Evolutionary conservation across 805 yeast genomes (phyloP).

Genomic region (Yarrowia alimentaria): DNA sequence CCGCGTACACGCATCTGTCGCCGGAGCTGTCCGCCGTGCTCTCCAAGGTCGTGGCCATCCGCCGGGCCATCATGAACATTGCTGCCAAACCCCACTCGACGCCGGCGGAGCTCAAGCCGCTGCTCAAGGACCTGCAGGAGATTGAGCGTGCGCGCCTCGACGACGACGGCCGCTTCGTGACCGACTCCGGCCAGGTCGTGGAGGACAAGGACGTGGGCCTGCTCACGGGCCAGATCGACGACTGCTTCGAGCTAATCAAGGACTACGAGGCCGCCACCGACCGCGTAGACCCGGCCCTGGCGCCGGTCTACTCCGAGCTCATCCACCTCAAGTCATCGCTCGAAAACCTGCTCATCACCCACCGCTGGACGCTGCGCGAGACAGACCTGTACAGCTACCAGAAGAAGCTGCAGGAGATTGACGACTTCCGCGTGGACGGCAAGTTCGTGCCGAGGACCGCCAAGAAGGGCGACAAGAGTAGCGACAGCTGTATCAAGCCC

Average conservation of each 20-base stretch:
- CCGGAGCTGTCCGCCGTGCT: conserved; percentile 52
- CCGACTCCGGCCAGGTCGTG: conserved; percentile 34
- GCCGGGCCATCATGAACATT: conserved; percentile 58
- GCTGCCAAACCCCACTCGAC: conserved; percentile 43
- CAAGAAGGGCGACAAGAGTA: no score
- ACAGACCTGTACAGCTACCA: conserved; percentile 89
- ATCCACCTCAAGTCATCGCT: conserved; percentile 66
- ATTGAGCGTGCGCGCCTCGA: conserved; percentile 54
- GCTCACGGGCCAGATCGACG: conserved; percentile 50
- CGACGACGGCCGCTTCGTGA: conserved; percentile 48
- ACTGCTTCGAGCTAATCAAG: conserved; percentile 69
- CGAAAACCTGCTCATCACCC: conserved; percentile 81
- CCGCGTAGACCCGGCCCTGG: conserved; percentile 49
- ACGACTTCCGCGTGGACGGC: conserved; percentile 65
- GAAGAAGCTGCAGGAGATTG: conserved; percentile 67
- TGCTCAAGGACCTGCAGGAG: conserved; percentile 44
- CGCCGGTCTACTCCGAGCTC: conserved; percentile 61
- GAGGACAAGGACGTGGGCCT: conserved; percentile 19
- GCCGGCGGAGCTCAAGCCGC: conserved; percentile 39
- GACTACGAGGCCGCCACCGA: conserved; percentile 57
- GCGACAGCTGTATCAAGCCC: no score
- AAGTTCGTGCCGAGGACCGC: conserved; percentile 43
- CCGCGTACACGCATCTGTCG: conserved; percentile 53
- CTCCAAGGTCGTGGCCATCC: conserved; percentile 58
- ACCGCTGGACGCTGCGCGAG: conserved; percentile 96